A percentile compares a stretch with the other conserved stretches of the same genome.
Conservation (phyloP, 306 rosid species). For the Purshia tridentata region DNA sequence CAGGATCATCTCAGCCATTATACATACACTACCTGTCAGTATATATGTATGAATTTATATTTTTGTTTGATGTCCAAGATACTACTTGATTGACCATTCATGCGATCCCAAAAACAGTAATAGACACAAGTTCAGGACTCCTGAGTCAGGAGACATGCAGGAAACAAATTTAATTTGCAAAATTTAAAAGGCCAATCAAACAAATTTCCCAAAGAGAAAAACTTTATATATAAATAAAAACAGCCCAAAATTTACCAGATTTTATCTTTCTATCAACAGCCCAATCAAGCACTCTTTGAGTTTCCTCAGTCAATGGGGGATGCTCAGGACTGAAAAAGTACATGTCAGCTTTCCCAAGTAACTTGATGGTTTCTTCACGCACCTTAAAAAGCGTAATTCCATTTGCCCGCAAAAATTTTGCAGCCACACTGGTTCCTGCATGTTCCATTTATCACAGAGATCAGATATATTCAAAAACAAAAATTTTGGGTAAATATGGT, state of each 20-base stretch:
- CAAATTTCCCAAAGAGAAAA: background rate
- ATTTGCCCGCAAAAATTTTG: slow-evolving; percentile 53
- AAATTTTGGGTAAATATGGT: background rate
- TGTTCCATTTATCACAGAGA: background rate
- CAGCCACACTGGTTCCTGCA: slow-evolving; percentile 64
- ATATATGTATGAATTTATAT: background rate
- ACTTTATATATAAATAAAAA: slow-evolving; percentile 19
- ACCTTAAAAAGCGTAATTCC: slow-evolving; percentile 62
- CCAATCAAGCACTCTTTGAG: slow-evolving; percentile 74
- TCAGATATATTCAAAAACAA: background rate
- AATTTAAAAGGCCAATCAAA: background rate
- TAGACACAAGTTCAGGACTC: background rate
- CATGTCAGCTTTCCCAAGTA: slow-evolving; percentile 50
- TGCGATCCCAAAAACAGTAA: background rate
- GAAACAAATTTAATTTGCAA: background rate
- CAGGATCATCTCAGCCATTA: background rate
- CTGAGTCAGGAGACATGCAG: background rate
- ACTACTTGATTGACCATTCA: background rate
- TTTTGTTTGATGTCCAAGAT: background rate
- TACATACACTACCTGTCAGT: background rate
- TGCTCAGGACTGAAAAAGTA: slow-evolving; percentile 52
- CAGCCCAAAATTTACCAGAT: slow-evolving; percentile 45
- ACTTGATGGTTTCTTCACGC: slow-evolving; percentile 59
- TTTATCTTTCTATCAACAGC: slow-evolving; percentile 59
- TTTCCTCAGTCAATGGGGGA: slow-evolving; percentile 65